These are phyloP conservation scores for Suhomyces sp. DNA, from an alignment of 805 yeast species.

Conservation along the genomic window DNA sequence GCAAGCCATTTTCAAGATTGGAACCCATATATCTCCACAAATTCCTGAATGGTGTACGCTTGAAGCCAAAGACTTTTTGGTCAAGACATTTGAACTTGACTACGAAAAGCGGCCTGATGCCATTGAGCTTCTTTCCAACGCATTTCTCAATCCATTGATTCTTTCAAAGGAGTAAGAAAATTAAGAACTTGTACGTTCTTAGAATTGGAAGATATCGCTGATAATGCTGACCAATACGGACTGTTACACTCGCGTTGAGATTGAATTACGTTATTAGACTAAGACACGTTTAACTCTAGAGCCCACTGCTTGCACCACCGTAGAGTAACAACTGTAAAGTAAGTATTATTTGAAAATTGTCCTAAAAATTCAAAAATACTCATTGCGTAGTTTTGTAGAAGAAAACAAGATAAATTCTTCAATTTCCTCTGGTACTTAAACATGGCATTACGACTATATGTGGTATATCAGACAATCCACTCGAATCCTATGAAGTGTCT, in stretches of 20 bases:
- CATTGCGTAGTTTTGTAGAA: neutral
- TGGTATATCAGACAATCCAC: neutral
- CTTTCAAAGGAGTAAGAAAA: conserved; percentile 17
- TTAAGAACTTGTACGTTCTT: too few relatives aligned
- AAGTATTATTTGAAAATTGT: neutral
- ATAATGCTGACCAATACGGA: too few relatives aligned
- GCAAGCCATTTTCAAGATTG: conserved; percentile 96
- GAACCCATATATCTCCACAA: conserved; percentile 77
- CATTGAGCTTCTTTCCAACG: conserved; percentile 58
- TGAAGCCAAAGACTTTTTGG: conserved; percentile 65
- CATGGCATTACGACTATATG: neutral
- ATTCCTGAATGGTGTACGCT: conserved; percentile 71
- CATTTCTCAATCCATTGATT: conserved; percentile 52
- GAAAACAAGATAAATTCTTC: too few relatives aligned
- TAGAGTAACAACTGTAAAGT: neutral
- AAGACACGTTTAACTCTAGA: neutral
- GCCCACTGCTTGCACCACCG: neutral
- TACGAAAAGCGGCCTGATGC: conserved; percentile 74
- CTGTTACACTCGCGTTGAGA: neutral
- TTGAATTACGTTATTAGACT: too few relatives aligned
- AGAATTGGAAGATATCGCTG: too few relatives aligned
- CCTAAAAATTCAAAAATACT: neutral
- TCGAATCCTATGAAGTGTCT: neutral
- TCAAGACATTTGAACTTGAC: conserved; percentile 69
- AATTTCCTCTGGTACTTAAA: neutral